Evolutionary conservation across 2,329 filamentous ascomycete genomes (phyloP), one percentile per base, ranked within the genome.

Genomic region (Knufia fluminis): DNA sequence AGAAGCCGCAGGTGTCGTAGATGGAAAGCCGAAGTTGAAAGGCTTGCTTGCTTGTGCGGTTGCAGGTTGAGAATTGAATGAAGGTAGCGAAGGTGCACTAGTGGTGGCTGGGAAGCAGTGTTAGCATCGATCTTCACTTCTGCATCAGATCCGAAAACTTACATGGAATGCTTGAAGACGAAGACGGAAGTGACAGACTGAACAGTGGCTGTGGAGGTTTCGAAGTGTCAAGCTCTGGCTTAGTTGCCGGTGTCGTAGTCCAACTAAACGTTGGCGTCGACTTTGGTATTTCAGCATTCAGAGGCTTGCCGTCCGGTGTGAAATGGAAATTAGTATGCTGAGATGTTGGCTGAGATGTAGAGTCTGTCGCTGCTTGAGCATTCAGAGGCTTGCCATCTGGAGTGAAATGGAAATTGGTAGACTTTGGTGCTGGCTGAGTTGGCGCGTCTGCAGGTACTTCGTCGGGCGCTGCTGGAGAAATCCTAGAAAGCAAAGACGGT

Each of bases 11-110:
- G 31, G 12, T 17, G 48, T 8, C 38, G 19, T 17, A 16, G 39
- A 32, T 12, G 39, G 12, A 26, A 35, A 49, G 41, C 39, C 32
- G 17, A 35, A 46, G 14, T 48, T 40, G 38, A 32, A 44, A 19
- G 45, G 45, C 23, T 39, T 26, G 26, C n/a, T 40, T 14, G 43
- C 4, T 43, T 47, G 31, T 40, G 46, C 42, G 39, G 45, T 20
- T 23, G 46, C 31, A 36, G 43, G 26, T 33, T 49, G 39, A 33
- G 47, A 35, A 9, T 23, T n/a, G 17, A 33, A 35, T 14, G 31
- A 19, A n/a, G 40, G 6, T n/a, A 36, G n/a, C 36, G 39, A 10
- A 44, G 46, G 23, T 16, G 20, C 12, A 16, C 38, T 20, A 43
- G 51, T 33, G 35, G 19, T 33, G 16, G 33, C 24, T 17, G 26